These are phyloP conservation scores for Solanum paucissectum DNA, from an alignment of 257 asterid genomes.

Conservation along the genomic window DNA sequence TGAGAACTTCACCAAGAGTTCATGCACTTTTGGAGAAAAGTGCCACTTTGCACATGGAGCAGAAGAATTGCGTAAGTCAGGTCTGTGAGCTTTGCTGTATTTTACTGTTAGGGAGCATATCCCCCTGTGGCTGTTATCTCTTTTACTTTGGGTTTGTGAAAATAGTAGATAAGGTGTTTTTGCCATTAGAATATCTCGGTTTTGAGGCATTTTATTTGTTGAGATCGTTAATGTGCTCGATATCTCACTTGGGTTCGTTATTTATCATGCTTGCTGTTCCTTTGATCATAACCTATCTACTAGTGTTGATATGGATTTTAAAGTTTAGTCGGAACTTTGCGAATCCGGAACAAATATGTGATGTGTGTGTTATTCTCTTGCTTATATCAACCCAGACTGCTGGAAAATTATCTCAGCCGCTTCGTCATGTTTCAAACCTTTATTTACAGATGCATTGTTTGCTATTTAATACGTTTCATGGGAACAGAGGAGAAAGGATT, in stretches of 20 bases:
- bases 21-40: constrained; percentile 65
- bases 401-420: background rate
- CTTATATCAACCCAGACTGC: background rate
- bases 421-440: background rate
- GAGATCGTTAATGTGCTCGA: background rate
- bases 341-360: background rate
- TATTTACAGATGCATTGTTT: background rate
- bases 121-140: background rate
- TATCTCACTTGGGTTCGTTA: background rate
- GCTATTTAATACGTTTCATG: background rate
- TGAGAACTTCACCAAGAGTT: constrained; percentile 56
- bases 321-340: background rate
- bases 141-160: background rate
- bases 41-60: constrained; percentile 84
- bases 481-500: background rate
- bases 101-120: background rate
- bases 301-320: background rate
- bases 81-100: background rate
- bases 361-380: background rate
- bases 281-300: background rate
- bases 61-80: constrained; percentile 53
- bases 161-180: background rate
- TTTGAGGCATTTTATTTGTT: background rate
- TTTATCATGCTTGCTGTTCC: background rate
- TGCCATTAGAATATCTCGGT: background rate